Percentiles rank a stretch among this genome's conserved stretches.
Conservation (phyloP, 345 rosid genomes). For the Leavenworthia alabamica region DNA sequence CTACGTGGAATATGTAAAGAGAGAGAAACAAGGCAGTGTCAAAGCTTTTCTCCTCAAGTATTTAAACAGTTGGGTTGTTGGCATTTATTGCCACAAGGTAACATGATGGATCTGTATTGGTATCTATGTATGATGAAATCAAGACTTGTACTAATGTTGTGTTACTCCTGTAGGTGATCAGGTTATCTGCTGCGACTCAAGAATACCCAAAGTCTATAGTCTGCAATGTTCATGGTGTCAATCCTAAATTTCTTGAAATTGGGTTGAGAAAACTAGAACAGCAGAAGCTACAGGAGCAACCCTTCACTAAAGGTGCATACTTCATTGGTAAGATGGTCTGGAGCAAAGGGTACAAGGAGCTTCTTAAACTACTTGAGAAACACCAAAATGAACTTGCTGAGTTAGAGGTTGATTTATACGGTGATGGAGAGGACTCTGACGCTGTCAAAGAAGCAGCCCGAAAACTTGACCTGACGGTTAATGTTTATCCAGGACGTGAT, state of each 20-base stretch:
- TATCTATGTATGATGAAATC: not conserved
- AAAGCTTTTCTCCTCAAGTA: constrained; percentile 61
- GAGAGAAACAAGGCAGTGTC: constrained; percentile 68
- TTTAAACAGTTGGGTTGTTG: constrained; percentile 69
- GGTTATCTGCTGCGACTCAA: constrained; percentile 93
- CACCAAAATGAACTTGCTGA: constrained; percentile 66
- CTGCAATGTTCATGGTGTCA: constrained; percentile 96
- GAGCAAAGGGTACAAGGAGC: constrained; percentile 95
- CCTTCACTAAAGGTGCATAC: constrained; percentile 74
- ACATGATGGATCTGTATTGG: not conserved
- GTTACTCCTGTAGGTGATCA: constrained; percentile 54
- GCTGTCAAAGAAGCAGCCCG: constrained; percentile 56
- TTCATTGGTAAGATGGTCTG: constrained; percentile 96
- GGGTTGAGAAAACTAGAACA: constrained; percentile 59
- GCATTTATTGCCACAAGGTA: constrained; percentile 94
- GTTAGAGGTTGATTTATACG: constrained; percentile 75
- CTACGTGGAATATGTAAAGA: constrained; percentile 79
- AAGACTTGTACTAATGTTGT: constrained; percentile 2
- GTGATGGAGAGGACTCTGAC: constrained; percentile 83
- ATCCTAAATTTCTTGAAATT: constrained; percentile 82
- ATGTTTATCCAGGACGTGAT: constrained; percentile 77
- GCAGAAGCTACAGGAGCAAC: constrained; percentile 41
- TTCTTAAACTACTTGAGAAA: constrained; percentile 57
- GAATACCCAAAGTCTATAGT: constrained; percentile 69
- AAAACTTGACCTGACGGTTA: constrained; percentile 48